A percentile compares a stretch with the other conserved stretches of the same genome.
Conservation (phyloP, 805 yeast genomes). For the Lachancea thermotolerans region DNA sequence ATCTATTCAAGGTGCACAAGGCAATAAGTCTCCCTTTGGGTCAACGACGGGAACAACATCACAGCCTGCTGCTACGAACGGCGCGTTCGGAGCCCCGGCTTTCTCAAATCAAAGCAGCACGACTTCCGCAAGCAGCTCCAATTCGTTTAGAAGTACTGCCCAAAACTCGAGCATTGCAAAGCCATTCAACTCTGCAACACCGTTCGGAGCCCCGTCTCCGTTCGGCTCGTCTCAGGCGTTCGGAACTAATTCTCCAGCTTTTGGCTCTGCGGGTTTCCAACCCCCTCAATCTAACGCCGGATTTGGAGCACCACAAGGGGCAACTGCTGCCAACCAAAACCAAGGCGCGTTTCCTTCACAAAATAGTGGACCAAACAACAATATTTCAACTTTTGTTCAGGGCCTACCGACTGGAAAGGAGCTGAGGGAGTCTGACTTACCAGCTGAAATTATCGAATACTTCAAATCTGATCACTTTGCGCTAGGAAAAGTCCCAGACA, state of each 20-base stretch:
- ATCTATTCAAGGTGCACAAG: slow-evolving; percentile 1
- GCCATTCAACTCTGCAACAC: background rate
- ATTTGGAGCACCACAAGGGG: too few species aligned
- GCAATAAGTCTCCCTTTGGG: background rate
- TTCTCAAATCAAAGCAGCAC: too few species aligned
- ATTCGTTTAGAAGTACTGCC: background rate
- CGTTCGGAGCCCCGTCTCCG: background rate
- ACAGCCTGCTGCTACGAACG: background rate
- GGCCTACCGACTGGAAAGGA: slow-evolving; percentile 29
- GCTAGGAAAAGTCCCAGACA: slow-evolving; percentile 64
- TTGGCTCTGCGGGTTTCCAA: background rate
- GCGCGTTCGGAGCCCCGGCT: background rate
- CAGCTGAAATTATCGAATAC: slow-evolving; percentile 38
- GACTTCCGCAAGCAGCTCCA: background rate
- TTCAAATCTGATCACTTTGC: slow-evolving; percentile 44
- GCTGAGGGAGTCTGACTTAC: slow-evolving; percentile 33
- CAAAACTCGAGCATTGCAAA: background rate
- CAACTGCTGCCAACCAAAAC: background rate
- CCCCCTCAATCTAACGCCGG: background rate
- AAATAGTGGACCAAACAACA: background rate
- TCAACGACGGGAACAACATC: background rate
- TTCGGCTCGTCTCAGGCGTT: background rate
- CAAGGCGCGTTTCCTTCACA: background rate
- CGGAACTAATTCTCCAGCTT: background rate
- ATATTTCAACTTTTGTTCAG: slow-evolving; percentile 19